Evolutionary conservation across 1,139 yeast species (phyloP).

Genomic region (Meyerozyma smithsonii): DNA sequence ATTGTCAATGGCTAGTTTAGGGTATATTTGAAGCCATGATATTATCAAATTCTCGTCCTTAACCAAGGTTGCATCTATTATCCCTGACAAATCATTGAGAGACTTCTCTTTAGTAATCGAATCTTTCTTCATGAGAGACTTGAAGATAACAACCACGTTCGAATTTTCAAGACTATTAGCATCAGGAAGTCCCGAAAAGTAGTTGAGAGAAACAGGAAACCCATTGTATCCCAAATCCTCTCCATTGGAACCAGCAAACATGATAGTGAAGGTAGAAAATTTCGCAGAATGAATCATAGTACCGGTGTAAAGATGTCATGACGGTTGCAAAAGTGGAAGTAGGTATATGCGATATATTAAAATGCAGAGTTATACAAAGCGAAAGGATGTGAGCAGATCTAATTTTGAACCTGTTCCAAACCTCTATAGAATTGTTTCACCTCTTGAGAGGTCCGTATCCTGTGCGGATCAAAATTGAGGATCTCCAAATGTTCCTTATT

Average conservation of each 20-base stretch:
- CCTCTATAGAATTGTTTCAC: constrained; percentile 63
- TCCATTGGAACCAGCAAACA: constrained; percentile 1
- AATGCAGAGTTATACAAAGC: no score
- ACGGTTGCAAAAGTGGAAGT: background rate
- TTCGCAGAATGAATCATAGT: background rate
- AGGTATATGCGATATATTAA: no score
- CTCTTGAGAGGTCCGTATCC: constrained; percentile 58
- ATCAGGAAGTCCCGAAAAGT: constrained; percentile 77
- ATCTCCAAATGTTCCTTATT: constrained; percentile 70
- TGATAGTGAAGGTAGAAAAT: background rate
- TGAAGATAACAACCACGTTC: constrained; percentile 62
- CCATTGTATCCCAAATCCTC: constrained; percentile 47
- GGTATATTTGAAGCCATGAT: constrained; percentile 79
- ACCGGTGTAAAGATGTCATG: background rate
- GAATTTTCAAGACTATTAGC: constrained; percentile 53
- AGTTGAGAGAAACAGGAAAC: constrained; percentile 66
- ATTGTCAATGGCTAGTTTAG: constrained; percentile 70
- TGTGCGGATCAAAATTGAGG: constrained; percentile 57
- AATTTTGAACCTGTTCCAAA: constrained; percentile 20
- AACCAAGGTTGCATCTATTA: constrained; percentile 6
- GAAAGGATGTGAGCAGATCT: background rate
- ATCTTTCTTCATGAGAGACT: constrained; percentile 72
- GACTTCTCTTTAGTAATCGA: constrained; percentile 82
- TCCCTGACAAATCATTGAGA: constrained; percentile 44
- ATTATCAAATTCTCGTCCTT: constrained; percentile 48